Evolutionary conservation across 805 yeast species (phyloP).

Genomic region (Candida anglica): DNA sequence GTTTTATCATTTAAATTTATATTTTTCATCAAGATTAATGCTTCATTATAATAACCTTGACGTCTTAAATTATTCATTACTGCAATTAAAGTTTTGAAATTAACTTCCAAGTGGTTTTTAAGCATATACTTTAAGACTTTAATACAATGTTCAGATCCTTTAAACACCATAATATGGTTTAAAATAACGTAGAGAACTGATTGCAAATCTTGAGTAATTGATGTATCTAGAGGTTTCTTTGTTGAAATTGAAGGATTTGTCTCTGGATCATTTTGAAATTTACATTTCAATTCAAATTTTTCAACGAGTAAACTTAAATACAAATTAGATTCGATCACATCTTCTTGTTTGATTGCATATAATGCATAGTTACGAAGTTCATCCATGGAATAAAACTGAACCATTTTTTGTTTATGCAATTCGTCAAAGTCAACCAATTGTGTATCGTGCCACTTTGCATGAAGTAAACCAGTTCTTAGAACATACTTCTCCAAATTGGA

Average conservation of each 20-base stretch:
- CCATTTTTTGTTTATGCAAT: slow-evolving; percentile 21
- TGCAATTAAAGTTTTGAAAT: slow-evolving; percentile 18
- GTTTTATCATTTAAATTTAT: slow-evolving; percentile 19
- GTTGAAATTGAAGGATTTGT: slow-evolving; percentile 1
- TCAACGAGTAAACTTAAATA: slow-evolving; percentile 32
- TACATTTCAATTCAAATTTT: slow-evolving; percentile 30
- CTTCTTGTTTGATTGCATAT: slow-evolving; percentile 18
- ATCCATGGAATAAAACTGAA: slow-evolving; percentile 23
- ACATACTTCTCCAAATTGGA: slow-evolving; percentile 27
- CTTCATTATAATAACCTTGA: slow-evolving; percentile 29
- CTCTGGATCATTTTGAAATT: not conserved
- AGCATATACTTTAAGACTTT: slow-evolving; percentile 30
- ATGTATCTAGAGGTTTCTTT: slow-evolving; percentile 4
- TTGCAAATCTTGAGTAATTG: slow-evolving; percentile 18
- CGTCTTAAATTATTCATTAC: slow-evolving; percentile 27
- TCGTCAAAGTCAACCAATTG: slow-evolving; percentile 12
- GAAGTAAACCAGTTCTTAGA: slow-evolving; percentile 31
- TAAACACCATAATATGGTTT: slow-evolving; percentile 32
- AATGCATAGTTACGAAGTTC: slow-evolving; percentile 21
- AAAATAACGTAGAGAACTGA: slow-evolving; percentile 25
- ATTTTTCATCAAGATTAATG: slow-evolving; percentile 28
- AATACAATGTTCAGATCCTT: slow-evolving; percentile 29
- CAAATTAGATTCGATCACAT: slow-evolving; percentile 28
- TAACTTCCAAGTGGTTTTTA: slow-evolving; percentile 20
- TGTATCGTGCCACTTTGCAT: slow-evolving; percentile 35